Evolutionary conservation across 73 alveolate species (phyloP), one percentile per base, ranked within the genome.

Genomic region (Blepharisma stoltei): DNA sequence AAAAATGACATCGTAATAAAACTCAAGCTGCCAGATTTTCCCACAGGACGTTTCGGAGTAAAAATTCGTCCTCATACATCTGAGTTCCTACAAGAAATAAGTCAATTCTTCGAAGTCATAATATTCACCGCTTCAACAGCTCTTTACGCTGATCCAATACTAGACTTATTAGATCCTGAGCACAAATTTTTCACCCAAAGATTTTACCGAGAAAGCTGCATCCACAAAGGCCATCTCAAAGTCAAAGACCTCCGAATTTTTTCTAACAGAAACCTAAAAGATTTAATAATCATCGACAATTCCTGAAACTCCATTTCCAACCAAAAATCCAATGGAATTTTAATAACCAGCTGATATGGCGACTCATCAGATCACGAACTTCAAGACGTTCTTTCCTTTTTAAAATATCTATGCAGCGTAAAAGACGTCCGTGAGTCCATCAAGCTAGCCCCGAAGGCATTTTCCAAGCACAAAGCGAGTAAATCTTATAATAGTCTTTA

Each of bases 141-240:
- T 25, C 77, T 92, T 46, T 90, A 90, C 85, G 95, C 97, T 4
- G 94, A 90, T 81, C 93, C 95, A 5, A 89, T 90, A 54, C 77
- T 90, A 45, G 90, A 90, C 76, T 84, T 82, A 71, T 32, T 90
- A 69, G 97, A 90, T 81, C 91, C 91, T 9, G 82, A 90, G 54
- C 85, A 88, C 53, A 80, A 70, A 71, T 86, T 81, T 76, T 76
- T 87, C 32, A 85, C 83, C 47, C 85, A 88, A 66, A 79, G 97
- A 67, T 54, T 90, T 82, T 90, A 90, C 86, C 66, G 97, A 54
- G 78, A 85, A 78, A 86, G 79, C 76, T 90, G 97, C 71, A 80
- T 85, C 37, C 86, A 76, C 50, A 80, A 83, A 41, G 83, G 70
- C 37, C 70, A 67, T 43, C 49, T 54, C 76, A 77, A 68, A 41